phyloP scores from a whole-genome alignment of 106 monocot genomes.

The Dioscorea dumetorum region DNA sequence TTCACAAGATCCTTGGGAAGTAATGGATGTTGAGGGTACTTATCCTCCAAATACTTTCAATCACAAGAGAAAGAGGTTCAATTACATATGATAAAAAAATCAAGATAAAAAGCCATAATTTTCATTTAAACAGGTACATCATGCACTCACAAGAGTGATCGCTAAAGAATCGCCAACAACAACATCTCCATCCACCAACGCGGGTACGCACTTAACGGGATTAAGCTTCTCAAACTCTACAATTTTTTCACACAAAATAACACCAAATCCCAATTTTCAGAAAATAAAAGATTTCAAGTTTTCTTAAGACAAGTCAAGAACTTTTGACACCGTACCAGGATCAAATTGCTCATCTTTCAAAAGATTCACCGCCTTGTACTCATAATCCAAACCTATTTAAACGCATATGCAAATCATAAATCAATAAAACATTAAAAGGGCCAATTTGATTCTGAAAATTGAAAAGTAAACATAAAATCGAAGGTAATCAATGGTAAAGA shows the following conservation, averaged over 20 bases:
- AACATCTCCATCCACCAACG: slow-evolving; percentile 31
- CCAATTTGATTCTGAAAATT: neutral
- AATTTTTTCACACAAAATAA: neutral
- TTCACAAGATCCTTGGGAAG: too few relatives aligned
- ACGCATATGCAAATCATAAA: neutral
- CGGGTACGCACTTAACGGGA: slow-evolving; percentile 33
- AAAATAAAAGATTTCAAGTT: neutral
- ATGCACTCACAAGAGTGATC: slow-evolving; percentile 20
- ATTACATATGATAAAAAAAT: too few relatives aligned
- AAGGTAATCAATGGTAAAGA: neutral
- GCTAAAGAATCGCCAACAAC: slow-evolving; percentile 28
- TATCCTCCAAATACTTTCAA: too few relatives aligned
- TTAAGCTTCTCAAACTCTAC: slow-evolving; percentile 40
- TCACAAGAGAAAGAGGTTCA: too few relatives aligned
- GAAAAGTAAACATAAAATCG: neutral
- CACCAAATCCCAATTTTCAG: neutral
- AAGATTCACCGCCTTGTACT: slow-evolving; percentile 79
- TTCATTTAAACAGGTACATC: neutral
- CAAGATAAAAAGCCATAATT: too few relatives aligned
- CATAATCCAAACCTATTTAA: slow-evolving; percentile 60
- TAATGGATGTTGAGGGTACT: too few relatives aligned
- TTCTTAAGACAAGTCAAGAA: neutral
- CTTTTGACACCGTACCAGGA: slow-evolving; percentile 32
- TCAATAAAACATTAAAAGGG: neutral
- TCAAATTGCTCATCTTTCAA: slow-evolving; percentile 54